Conservation (phyloP, 352 stramenopile genomes). For the Phytophthora ohioensis region DNA sequence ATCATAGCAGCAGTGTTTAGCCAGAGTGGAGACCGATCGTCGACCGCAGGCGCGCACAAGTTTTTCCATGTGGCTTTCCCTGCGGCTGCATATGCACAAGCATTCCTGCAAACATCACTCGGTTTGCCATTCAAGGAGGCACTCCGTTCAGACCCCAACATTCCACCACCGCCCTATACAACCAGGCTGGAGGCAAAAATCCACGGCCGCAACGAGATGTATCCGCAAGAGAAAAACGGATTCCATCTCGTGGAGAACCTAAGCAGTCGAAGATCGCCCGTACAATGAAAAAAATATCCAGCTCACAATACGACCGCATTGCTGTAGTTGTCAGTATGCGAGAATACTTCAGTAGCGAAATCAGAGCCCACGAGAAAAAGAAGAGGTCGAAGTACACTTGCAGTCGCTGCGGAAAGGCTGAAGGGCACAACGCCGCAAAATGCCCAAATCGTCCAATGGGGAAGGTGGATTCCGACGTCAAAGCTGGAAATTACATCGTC, state of each 20-base stretch:
- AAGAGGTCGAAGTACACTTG: constrained; percentile 7
- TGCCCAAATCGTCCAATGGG: constrained; percentile 5
- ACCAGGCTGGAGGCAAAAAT: neutral
- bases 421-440: constrained; percentile 14
- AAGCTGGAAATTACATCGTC: constrained; percentile 13
- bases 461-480: constrained; percentile 9
- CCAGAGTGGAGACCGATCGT: neutral
- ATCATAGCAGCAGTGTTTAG: constrained; percentile 9
- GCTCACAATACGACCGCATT: neutral
- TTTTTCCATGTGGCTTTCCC: constrained; percentile 6
- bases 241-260: constrained; percentile 4
- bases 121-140: constrained; percentile 2
- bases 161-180: constrained; percentile 5
- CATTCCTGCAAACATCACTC: neutral
- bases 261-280: neutral
- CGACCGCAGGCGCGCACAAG: neutral
- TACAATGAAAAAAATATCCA: neutral
- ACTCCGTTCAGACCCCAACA: constrained; percentile 3
- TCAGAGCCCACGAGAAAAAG: constrained; percentile 1
- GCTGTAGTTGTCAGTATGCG: neutral
- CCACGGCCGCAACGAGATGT: neutral
- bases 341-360: constrained; percentile 5
- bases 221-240: constrained; percentile 6
- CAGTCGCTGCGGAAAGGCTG: constrained; percentile 6
- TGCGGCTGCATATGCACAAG: neutral